phyloP scores from a whole-genome alignment of 2,329 filamentous ascomycete species.

The Cladophialophora carrionii region DNA sequence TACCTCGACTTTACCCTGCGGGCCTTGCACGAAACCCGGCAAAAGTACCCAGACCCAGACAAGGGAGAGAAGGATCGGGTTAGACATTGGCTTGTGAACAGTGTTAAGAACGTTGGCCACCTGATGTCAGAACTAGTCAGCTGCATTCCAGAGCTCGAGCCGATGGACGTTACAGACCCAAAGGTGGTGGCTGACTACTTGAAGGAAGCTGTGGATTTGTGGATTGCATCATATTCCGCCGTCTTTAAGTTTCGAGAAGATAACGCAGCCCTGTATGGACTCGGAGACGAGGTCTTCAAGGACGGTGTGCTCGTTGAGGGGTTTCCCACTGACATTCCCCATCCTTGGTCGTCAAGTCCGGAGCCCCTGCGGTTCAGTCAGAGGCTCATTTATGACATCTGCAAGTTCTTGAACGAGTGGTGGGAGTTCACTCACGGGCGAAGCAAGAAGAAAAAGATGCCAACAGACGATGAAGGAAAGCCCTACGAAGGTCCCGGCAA shows the following conservation, averaged over 20 bases:
- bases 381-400: conserved; percentile 33
- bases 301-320: conserved; percentile 65
- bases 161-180: conserved; percentile 60
- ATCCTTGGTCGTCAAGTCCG: conserved; percentile 79
- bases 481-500: conserved; percentile 35
- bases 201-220: conserved; percentile 74
- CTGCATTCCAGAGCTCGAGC: conserved; percentile 72
- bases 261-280: conserved; percentile 72
- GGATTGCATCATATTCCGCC: conserved; percentile 65
- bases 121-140: conserved; percentile 79
- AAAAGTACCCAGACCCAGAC: conserved; percentile 66
- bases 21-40: conserved; percentile 75
- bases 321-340: conserved; percentile 68
- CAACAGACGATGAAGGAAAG: conserved; percentile 35
- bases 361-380: conserved; percentile 33
- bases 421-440: conserved; percentile 39
- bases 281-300: conserved; percentile 67
- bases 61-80: conserved; percentile 76
- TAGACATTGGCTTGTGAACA: conserved; percentile 83
- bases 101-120: conserved; percentile 71
- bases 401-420: conserved; percentile 40
- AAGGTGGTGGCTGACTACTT: conserved; percentile 52
- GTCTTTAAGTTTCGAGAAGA: conserved; percentile 72
- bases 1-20: conserved; percentile 75
- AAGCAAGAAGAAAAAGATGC: conserved; percentile 38